Percentiles rank a stretch among this genome's conserved stretches.
Evolutionary conservation across 2,329 filamentous ascomycete species (phyloP).

Genomic region (Sarocladium brachiariae): DNA sequence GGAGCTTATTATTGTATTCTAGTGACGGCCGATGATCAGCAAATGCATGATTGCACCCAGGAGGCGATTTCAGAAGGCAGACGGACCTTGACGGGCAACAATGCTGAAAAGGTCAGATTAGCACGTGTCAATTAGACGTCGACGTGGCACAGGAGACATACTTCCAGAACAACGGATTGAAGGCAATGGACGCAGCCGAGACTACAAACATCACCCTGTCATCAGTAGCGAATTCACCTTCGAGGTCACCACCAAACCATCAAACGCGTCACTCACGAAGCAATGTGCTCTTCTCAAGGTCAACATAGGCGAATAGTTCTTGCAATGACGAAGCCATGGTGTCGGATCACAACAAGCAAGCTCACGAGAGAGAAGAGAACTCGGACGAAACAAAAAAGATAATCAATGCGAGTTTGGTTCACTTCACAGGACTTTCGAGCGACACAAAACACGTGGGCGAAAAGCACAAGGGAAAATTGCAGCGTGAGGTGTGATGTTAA

Average conservation of each 20-base stretch:
- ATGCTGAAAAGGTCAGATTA: slow-evolving; percentile 46
- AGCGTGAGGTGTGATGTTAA: neutral
- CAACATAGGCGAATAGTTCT: slow-evolving; percentile 55
- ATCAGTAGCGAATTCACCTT: neutral
- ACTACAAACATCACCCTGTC: slow-evolving; percentile 45
- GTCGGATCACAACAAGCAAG: slow-evolving; percentile 9
- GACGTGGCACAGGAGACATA: slow-evolving; percentile 41
- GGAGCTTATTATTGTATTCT: slow-evolving; percentile 88
- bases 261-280: slow-evolving; percentile 45
- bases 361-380: neutral
- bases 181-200: slow-evolving; percentile 73
- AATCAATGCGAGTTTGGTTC: neutral
- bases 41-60: neutral
- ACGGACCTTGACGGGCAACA: slow-evolving; percentile 70
- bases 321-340: slow-evolving; percentile 33
- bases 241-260: neutral
- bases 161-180: slow-evolving; percentile 99
- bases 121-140: neutral
- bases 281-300: slow-evolving; percentile 61
- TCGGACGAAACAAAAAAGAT: neutral
- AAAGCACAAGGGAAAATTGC: neutral
- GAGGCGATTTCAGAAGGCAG: neutral
- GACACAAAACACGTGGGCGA: neutral
- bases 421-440: neutral
- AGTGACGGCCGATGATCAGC: slow-evolving; percentile 13